Evolutionary conservation across 108 stramenopile species (phyloP).

Genomic region (Fistulifera solaris): DNA sequence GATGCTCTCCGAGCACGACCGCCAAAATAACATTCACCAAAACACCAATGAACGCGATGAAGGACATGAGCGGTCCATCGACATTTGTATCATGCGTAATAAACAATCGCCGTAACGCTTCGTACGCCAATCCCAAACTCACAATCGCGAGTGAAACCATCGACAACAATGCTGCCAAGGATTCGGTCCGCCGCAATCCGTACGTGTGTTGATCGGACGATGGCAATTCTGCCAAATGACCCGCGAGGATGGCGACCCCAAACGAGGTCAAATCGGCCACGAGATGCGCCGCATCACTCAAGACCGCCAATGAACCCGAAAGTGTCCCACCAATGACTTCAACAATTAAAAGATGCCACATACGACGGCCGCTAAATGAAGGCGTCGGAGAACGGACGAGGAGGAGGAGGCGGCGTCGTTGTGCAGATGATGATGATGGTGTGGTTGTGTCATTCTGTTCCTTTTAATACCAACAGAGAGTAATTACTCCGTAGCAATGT

Average conservation of each 20-base stretch:
- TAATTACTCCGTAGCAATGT: no score
- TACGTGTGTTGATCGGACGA: slow-evolving; percentile 75
- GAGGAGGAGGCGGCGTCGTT: background rate
- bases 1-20: slow-evolving; percentile 68
- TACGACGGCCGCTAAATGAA: slow-evolving; percentile 51
- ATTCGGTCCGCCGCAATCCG: slow-evolving; percentile 88
- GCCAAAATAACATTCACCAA: slow-evolving; percentile 86
- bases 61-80: slow-evolving; percentile 84
- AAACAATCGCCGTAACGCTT: slow-evolving; percentile 62
- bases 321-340: slow-evolving; percentile 71
- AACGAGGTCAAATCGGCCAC: slow-evolving; percentile 71
- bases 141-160: slow-evolving; percentile 77
- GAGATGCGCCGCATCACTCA: slow-evolving; percentile 85
- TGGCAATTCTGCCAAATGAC: slow-evolving; percentile 67
- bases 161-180: slow-evolving; percentile 80
- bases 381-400: slow-evolving; percentile 37
- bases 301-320: slow-evolving; percentile 66
- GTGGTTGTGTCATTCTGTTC: no score
- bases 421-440: background rate
- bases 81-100: slow-evolving; percentile 22
- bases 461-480: no score
- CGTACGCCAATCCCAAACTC: slow-evolving; percentile 54
- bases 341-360: slow-evolving; percentile 62
- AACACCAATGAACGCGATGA: slow-evolving; percentile 84
- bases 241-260: slow-evolving; percentile 72